Base-by-base conservation (phyloP, 441 rosid genomes). In the Pelargonium myrrhifolium region DNA sequence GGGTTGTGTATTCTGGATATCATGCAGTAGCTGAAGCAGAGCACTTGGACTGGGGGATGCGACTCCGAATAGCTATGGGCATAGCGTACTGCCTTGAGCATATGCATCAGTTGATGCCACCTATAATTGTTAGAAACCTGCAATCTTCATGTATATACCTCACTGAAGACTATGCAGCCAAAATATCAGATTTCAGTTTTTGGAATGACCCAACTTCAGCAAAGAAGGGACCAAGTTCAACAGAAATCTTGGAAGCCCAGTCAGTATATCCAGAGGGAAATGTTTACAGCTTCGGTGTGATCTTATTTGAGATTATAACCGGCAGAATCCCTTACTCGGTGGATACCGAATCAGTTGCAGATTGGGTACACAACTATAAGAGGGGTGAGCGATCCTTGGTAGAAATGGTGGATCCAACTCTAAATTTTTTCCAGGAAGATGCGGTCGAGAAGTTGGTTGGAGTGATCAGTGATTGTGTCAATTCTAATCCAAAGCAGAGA, bases 121-220 rank as follows among this genome's bases (percentile, higher is more conserved):
- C 95, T 8, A 69, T 90, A 21, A 67, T 79, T 67, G 92, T 79
- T 59, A 67, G 78, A 71, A 84, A 77, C 71, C 80, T 93, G 68
- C 86, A 81, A 71, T 86, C 97, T 11, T 84, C 89, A 42, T 83
- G 86, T 9, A 71, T 93, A 58, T 86, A 83, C 80, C 86, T 91
- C 55, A 80, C 90, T 0, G 97, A 91, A 80, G 99, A 93, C 68
- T 86, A 89, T n/a, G 98, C 98, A 3, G 97, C 95, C 64, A 93
- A 93, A 82, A 63, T 93, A 84, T 85, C 95, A 1, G 93, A 93
- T 74, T 89, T 90, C 70, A 77, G 85, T 66, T 80, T 84, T 79
- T 76, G 80, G 82, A 86, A 77, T 60, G 77, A 78, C 70, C 73
- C 64, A 66, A 79, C 75, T 1, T 79, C 81, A 14, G 73, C 82